Base-by-base conservation (phyloP, 2,329 filamentous ascomycete genomes). In the Pyrenophora teres region DNA sequence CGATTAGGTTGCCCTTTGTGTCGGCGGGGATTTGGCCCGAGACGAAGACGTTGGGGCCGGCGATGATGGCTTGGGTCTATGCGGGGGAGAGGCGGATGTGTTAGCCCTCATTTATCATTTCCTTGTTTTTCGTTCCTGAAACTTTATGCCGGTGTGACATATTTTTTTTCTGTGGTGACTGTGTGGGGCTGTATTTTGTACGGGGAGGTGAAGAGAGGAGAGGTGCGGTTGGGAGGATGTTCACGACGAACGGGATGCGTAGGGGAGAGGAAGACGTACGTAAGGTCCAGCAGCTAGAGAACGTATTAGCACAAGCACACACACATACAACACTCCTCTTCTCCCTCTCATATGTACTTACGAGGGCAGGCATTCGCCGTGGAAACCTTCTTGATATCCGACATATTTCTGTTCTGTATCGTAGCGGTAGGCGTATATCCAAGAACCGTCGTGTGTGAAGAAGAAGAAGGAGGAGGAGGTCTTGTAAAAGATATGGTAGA, bases 11-110 rank as follows among this genome's bases (percentile, higher is more conserved):
- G 56, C 82, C 83, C 46, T 77, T 74, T 38, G 80, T 77, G 71
- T 88, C 85, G 59, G 85, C 84, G 57, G 90, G 91, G 70, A 96
- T 92, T 76, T 90, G 85, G 60, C 88, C 88, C 0, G 87, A 89
- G 68, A 87, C 82, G 75, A 84, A 91, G 74, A 91, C 81, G 59
- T 87, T 79, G 58, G 83, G 83, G 58, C 84, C 84, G 54, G 87
- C 87, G 62, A 83, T 81, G 73, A 90, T 86, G 64, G 87, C 87
- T 76, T 80, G 78, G 42, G 74, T 72, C 75, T 79, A 42, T 7
- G 3, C 7, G 7, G 12, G 37, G 12, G n/a, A 16, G 8, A 23
- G 16, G 4, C 21, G 23, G 2, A 7, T 4, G 23, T 13, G 30
- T 38, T 41, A 47, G 30, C 45, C 27, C 4, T 12, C 4, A 4